Conservation (phyloP, 2,329 filamentous ascomycete species). For the Fusarium newnesense region DNA sequence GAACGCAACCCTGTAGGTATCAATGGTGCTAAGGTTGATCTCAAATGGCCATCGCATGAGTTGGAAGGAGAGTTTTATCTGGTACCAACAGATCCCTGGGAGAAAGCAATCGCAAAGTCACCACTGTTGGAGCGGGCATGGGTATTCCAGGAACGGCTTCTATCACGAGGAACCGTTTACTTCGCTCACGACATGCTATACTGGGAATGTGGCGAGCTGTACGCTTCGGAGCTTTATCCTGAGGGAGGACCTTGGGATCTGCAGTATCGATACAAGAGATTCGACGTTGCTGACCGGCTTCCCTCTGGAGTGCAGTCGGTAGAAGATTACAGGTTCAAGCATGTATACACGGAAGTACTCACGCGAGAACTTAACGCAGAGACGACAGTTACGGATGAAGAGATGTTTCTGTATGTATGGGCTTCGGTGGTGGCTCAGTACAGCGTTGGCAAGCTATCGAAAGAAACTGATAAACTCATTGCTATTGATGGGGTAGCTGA, state of each 20-base stretch:
- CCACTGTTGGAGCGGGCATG: not conserved
- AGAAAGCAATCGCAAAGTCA: not conserved
- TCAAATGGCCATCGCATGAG: not conserved
- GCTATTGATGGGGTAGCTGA: conserved; percentile 2
- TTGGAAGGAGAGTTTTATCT: not conserved
- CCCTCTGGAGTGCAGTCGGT: not conserved
- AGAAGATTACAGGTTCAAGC: not conserved
- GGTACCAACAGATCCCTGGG: not conserved
- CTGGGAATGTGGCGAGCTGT: conserved; percentile 1
- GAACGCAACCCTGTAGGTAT: not conserved
- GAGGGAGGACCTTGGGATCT: not conserved
- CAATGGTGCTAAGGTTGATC: not conserved
- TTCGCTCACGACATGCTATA: conserved; percentile 4
- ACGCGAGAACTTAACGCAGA: not conserved
- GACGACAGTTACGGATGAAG: not conserved
- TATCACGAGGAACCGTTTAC: not conserved
- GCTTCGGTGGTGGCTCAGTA: conserved; percentile 5
- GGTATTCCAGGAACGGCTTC: conserved; percentile 6
- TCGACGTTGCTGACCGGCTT: not conserved
- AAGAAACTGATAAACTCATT: not conserved
- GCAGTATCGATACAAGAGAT: not conserved
- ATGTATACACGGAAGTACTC: not conserved
- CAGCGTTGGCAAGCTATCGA: not conserved
- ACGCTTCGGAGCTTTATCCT: not conserved
- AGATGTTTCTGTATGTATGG: conserved; percentile 16